phyloP scores from a whole-genome alignment of 164 flowering plant genomes.

The Vitis riparia region DNA sequence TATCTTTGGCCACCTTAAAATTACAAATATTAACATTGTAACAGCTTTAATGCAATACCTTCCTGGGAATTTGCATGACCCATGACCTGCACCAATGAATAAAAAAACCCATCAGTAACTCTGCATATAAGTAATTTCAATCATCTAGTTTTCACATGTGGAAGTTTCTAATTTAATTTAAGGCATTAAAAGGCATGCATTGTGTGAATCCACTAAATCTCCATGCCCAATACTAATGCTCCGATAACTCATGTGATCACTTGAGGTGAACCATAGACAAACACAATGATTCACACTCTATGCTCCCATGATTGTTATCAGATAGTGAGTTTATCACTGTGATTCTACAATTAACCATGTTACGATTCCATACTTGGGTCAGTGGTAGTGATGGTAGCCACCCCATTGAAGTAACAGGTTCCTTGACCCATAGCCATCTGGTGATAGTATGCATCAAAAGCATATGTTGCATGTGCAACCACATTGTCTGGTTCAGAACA shows the following conservation, averaged over 20 bases:
- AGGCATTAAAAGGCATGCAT: too few relatives aligned
- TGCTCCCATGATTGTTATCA: too few relatives aligned
- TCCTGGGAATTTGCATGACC: constrained; percentile 71
- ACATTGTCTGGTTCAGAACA: constrained; percentile 87
- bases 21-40: background rate
- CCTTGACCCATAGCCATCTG: constrained; percentile 63
- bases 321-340: too few relatives aligned
- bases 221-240: too few relatives aligned
- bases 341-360: background rate
- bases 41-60: constrained; percentile 42
- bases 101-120: constrained; percentile 12
- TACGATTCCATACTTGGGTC: constrained; percentile 72
- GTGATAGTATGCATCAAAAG: constrained; percentile 81
- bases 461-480: constrained; percentile 72
- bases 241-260: too few relatives aligned
- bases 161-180: too few relatives aligned
- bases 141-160: too few relatives aligned
- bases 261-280: too few relatives aligned
- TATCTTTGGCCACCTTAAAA: background rate
- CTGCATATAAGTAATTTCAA: background rate
- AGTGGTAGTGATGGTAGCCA: constrained; percentile 72
- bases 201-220: too few relatives aligned
- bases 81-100: constrained; percentile 62
- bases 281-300: too few relatives aligned
- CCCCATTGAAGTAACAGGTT: constrained; percentile 84